Base-by-base conservation (phyloP, 805 yeast species). In the Yarrowia sp. region DNA sequence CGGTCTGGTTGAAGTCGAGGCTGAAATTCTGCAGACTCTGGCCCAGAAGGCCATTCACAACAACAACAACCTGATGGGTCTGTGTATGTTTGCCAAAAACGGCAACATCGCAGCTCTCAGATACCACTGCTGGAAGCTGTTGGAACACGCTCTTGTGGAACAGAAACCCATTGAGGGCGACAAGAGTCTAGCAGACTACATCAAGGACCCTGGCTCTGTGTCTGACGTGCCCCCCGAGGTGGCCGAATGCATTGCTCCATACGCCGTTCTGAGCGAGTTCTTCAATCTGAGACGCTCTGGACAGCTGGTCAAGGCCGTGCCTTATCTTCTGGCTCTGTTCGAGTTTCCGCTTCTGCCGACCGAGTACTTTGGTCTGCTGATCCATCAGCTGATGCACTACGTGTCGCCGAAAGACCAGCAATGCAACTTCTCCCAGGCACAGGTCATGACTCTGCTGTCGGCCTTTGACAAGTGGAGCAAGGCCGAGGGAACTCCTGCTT, bases 201-300 rank as follows among this genome's bases (percentile, higher is more conserved):
- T 67, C 17, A 61, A 69, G 6, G 58, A 63, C 33, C 46, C 68
- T 9, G 58, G 42, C n/a, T 46, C 68, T 9, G 56, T 52, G 6
- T 15, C 56, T 7, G 71, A 70, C 17, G 67, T 71, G 34, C 65
- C 72, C 6, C 49, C 69, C 2, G 49, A 60, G 20, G 70, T 76
- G 3, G 70, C 75, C 19, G 77, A 76, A 49, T 73, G 74, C 60
- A 56, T 77, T 7, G 74, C 77, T 7, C 79, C 79, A 3, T 72
- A 72, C 50, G 79, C 79, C 14, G 73, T 76, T 9, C 69, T 76
- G 40, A 67, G 68, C 14, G 60, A 71, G 38, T 71, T 70, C 40
- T 58, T 71, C 14, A 46, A 44, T 12, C 46, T 44, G 33, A 33
- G 69, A 46, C 53, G 69, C 4, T 55, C 58, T 7, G 70, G 58